Evolutionary conservation across 305 asterid genomes (phyloP), one percentile per base, ranked within the genome.

Genomic region (Solanum hybrid): DNA sequence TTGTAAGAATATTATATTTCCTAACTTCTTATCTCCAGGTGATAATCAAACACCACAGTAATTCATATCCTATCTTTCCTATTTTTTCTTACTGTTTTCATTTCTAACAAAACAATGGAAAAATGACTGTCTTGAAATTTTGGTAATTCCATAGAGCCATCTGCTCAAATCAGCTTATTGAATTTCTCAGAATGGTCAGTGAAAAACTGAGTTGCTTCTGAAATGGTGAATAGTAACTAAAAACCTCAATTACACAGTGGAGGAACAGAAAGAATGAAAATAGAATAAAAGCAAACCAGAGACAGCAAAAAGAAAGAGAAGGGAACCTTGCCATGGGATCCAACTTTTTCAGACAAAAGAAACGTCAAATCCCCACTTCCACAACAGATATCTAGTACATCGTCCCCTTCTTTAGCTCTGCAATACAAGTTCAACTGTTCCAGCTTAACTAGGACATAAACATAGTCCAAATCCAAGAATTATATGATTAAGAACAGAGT

Each of bases 311-410:
- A 76, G 34, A 89, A 72, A 88, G 90, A 5, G 71, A 69, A 84
- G 87, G 87, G 79, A 75, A 42, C 99, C 97, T 97, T 93, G 90
- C 99, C 99, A 66, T 35, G 89, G 66, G 90, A 40, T 89, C 99
- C 98, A 91, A 97, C 98, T 94, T 92, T 97, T 91, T 96, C 97
- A 22, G 98, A 96, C 90, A 96, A 85, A 72, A 95, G 95, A 92
- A 97, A 97, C 69, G 98, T 94, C 95, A 96, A 92, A 93, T 97
- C 99, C 88, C 99, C 99, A 93, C 98, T 97, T 90, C 99, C 99
- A 93, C 99, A 96, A 89, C 99, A 97, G 90, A 97, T 93, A 90
- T 96, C 99, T 93, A 97, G 91, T 89, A 94, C 99, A 26, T 90
- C 90, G 76, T 95, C 98, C 73, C 99, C 98, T 69, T 93, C 95